Conservation (phyloP, 331 rosid genomes). For the Malus hybrid region DNA sequence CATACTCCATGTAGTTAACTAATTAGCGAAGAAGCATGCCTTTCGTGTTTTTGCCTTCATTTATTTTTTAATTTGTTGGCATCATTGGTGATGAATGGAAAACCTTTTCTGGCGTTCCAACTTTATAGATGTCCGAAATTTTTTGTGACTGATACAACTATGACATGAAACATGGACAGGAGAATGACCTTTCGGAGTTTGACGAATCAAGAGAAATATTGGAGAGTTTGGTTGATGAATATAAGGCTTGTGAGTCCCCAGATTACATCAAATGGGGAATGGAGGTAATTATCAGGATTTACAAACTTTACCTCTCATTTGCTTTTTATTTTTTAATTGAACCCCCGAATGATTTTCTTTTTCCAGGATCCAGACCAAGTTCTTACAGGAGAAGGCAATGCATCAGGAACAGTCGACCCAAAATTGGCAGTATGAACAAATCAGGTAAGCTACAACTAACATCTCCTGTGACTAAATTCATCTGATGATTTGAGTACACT, state of each 20-base stretch:
- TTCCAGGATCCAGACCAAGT: slow-evolving; percentile 67
- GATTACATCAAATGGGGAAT: slow-evolving; percentile 99
- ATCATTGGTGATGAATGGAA: not conserved
- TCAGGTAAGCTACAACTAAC: slow-evolving; percentile 21
- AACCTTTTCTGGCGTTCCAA: not conserved
- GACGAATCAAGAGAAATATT: slow-evolving; percentile 94
- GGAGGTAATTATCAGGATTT: slow-evolving; percentile 51
- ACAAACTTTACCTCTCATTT: not conserved
- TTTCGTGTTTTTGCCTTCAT: not conserved
- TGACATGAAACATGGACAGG: slow-evolving; percentile 44
- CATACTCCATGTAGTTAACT: not conserved
- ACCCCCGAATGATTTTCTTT: not conserved
- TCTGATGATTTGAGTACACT: not conserved
- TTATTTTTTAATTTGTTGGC: not conserved
- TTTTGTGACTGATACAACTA: slow-evolving; percentile 12
- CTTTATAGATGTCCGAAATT: not conserved
- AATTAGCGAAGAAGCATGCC: not conserved
- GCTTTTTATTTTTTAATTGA: not conserved
- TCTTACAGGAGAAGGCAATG: slow-evolving; percentile 78
- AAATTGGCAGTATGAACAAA: slow-evolving; percentile 44
- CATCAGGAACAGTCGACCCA: slow-evolving; percentile 71
- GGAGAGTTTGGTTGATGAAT: slow-evolving; percentile 94
- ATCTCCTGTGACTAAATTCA: not conserved
- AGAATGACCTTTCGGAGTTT: slow-evolving; percentile 97
- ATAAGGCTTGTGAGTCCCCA: slow-evolving; percentile 97